These are phyloP conservation scores for Leccinum boreale DNA, from an alignment of 768 basidiomycete species.

Conservation along the genomic window DNA sequence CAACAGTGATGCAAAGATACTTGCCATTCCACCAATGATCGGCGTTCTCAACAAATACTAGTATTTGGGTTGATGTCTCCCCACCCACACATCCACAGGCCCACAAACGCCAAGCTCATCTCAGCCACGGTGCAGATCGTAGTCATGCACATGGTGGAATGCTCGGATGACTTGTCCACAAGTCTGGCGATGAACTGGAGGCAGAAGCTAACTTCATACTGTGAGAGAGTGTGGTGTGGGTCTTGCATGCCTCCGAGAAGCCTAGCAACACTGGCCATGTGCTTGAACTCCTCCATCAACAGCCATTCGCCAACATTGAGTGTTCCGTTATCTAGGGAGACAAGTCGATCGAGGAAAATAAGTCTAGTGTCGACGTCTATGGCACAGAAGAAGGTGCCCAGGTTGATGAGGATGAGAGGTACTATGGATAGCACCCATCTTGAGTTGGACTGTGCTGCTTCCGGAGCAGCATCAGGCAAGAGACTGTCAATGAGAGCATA, in stretches of 20 bases:
- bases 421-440: constrained; percentile 54
- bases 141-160: constrained; percentile 42
- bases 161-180: constrained; percentile 49
- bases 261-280: constrained; percentile 41
- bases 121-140: constrained; percentile 44
- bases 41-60: constrained; percentile 86
- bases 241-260: constrained; percentile 31
- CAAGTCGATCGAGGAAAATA: constrained; percentile 51
- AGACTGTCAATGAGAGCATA: constrained; percentile 56
- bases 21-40: constrained; percentile 64
- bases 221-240: constrained; percentile 38
- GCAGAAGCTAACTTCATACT: constrained; percentile 47
- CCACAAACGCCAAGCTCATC: constrained; percentile 56
- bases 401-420: constrained; percentile 52
- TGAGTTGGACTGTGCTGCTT: constrained; percentile 31
- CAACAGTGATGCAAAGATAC: constrained; percentile 53
- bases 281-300: constrained; percentile 58
- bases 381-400: constrained; percentile 52
- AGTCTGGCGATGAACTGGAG: constrained; percentile 51
- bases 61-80: constrained; percentile 84
- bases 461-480: constrained; percentile 38
- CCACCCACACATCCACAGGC: constrained; percentile 98
- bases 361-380: constrained; percentile 56
- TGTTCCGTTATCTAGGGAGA: constrained; percentile 45
- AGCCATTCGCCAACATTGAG: constrained; percentile 53